Conservation (phyloP, 768 basidiomycete species). For the Rhodotorula babjevae region DNA sequence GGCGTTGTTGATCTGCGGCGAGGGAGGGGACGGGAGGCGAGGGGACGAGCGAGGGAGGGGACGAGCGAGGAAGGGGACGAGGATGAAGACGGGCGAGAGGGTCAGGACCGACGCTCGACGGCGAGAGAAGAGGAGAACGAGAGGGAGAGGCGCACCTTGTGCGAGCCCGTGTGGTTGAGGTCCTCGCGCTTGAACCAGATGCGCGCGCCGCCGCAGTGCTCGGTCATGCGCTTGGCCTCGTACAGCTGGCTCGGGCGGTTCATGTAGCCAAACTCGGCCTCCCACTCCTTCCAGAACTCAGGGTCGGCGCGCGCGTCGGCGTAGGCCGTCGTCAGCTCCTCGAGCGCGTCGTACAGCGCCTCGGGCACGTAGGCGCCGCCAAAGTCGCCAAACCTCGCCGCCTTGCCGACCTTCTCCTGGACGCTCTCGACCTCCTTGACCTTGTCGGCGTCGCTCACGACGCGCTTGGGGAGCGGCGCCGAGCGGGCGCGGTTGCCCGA, state of each 20-base stretch:
- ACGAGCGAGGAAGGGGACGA: too few species aligned
- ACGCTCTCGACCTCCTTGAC: slow-evolving; percentile 10
- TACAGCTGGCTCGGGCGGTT: slow-evolving; percentile 90
- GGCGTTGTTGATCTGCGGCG: slow-evolving; percentile 77
- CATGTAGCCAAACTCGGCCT: slow-evolving; percentile 83
- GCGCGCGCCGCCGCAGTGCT: slow-evolving; percentile 82
- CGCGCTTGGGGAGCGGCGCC: slow-evolving; percentile 15
- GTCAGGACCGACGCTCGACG: too few species aligned
- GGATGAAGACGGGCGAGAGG: too few species aligned
- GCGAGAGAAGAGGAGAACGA: too few species aligned
- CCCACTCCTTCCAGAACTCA: slow-evolving; percentile 85
- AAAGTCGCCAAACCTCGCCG: slow-evolving; percentile 81
- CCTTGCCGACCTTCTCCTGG: slow-evolving; percentile 41
- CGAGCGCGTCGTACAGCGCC: slow-evolving; percentile 83
- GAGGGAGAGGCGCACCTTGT: slow-evolving; percentile 55
- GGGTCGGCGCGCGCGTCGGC: slow-evolving; percentile 80
- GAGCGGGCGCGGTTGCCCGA: slow-evolving; percentile 28
- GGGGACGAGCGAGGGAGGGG: too few species aligned
- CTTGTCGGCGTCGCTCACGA: slow-evolving; percentile 16
- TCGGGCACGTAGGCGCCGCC: slow-evolving; percentile 98
- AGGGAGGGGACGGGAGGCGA: slow-evolving; percentile 70
- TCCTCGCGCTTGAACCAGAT: slow-evolving; percentile 99
- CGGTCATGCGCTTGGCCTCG: slow-evolving; percentile 82
- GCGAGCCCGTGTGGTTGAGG: slow-evolving; percentile 94
- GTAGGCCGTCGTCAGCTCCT: slow-evolving; percentile 84